These are phyloP conservation scores for Akebia trifoliata DNA, from an alignment of 164 flowering plant species.

Conservation along the genomic window DNA sequence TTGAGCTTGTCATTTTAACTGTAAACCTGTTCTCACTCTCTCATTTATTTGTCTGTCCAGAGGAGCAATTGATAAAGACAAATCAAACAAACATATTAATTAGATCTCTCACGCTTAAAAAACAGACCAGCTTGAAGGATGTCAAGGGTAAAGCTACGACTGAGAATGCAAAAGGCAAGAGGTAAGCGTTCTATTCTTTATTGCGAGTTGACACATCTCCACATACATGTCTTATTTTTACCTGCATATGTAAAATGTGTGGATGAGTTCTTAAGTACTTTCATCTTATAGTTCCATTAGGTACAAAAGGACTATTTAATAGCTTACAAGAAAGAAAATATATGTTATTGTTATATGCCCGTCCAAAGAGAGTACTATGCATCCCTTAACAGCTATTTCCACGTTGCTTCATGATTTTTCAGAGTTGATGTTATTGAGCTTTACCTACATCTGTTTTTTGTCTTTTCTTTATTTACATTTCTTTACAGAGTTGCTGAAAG, in stretches of 20 bases:
- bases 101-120: slow-evolving; percentile 68
- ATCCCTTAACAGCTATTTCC: background rate
- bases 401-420: background rate
- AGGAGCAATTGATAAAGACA: slow-evolving; percentile 70
- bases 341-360: background rate
- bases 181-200: slow-evolving; percentile 34
- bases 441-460: background rate
- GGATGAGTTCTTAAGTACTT: background rate
- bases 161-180: slow-evolving; percentile 58
- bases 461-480: background rate
- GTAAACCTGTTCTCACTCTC: background rate
- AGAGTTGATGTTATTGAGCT: background rate
- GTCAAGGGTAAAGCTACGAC: slow-evolving; percentile 34
- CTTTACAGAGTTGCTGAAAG: slow-evolving; percentile 61
- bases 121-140: slow-evolving; percentile 53
- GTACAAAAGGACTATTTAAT: background rate
- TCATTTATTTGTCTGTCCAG: slow-evolving; percentile 34
- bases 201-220: background rate
- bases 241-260: too few relatives aligned
- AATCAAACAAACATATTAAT: slow-evolving; percentile 84
- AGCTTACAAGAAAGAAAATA: background rate
- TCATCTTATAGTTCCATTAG: background rate
- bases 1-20: background rate
- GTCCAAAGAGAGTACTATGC: background rate
- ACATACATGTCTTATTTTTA: background rate